phyloP scores from a whole-genome alignment of 768 basidiomycete species.

The Rhodocollybia butyracea region DNA sequence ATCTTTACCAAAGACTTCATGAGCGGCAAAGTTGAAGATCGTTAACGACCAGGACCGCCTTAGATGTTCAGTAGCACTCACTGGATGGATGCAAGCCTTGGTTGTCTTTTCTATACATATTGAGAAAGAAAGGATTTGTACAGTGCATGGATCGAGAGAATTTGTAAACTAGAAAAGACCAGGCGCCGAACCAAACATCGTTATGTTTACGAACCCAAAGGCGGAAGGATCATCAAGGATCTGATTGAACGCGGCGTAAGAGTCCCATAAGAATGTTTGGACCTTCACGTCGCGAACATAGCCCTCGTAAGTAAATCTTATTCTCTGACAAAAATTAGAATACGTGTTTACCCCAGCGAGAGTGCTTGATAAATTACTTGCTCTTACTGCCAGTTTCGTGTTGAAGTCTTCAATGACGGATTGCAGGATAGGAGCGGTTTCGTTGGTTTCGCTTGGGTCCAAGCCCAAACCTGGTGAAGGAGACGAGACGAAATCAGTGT shows the following conservation, averaged over 20 bases:
- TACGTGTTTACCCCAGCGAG: conserved; percentile 25
- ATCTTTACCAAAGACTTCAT: too few species aligned
- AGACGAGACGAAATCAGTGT: not conserved
- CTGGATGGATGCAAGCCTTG: not conserved
- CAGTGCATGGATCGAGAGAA: not conserved
- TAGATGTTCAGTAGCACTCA: too few species aligned
- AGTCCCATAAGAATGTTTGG: conserved; percentile 47
- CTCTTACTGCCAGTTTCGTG: too few species aligned
- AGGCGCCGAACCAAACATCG: conserved; percentile 37
- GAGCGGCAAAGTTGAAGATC: too few species aligned
- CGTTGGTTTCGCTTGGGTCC: too few species aligned
- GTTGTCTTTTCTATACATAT: not conserved
- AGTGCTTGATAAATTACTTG: too few species aligned
- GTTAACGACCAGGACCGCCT: too few species aligned
- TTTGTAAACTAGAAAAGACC: conserved; percentile 40
- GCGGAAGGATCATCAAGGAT: conserved; percentile 43
- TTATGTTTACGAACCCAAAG: conserved; percentile 52
- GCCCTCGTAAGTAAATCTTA: not conserved
- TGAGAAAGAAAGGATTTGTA: not conserved
- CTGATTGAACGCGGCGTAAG: conserved; percentile 42
- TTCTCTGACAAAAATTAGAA: not conserved
- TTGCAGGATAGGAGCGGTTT: too few species aligned
- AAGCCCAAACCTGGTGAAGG: conserved; percentile 30
- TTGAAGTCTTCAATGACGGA: too few species aligned
- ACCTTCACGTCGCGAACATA: conserved; percentile 30